Percentiles rank a stretch among this genome's conserved stretches.
phyloP scores from a whole-genome alignment of 495 filamentous ascomycete genomes.

The Lasiosphaeria ovina region DNA sequence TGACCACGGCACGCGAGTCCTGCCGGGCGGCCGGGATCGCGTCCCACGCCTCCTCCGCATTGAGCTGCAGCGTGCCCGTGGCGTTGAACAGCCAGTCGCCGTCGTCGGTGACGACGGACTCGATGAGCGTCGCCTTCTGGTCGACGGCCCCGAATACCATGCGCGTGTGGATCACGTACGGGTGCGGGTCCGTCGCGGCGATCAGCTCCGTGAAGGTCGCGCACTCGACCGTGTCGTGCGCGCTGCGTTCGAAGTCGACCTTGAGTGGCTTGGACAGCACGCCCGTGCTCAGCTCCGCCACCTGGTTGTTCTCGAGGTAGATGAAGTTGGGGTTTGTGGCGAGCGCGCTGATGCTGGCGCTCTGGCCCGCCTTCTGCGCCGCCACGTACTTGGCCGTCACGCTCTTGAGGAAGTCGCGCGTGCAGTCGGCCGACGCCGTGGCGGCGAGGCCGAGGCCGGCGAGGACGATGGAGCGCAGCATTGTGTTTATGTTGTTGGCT shows the following conservation, averaged over 20 bases:
- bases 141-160: conserved; percentile 25
- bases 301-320: conserved; percentile 22
- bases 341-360: conserved; percentile 1
- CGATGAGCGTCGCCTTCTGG: conserved; percentile 32
- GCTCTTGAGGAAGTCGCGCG: conserved; percentile 18
- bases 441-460: not conserved
- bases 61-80: conserved; percentile 32
- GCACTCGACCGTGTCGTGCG: conserved; percentile 38
- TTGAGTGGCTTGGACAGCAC: conserved; percentile 17
- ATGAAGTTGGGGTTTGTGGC: conserved; percentile 6
- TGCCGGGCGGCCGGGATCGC: conserved; percentile 30
- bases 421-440: conserved; percentile 11
- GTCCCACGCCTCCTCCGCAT: conserved; percentile 36
- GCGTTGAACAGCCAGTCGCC: conserved; percentile 46
- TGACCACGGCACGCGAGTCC: conserved; percentile 30
- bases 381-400: conserved; percentile 17
- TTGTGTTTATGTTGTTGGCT: not conserved
- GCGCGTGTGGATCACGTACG: conserved; percentile 41
- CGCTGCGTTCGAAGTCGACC: conserved; percentile 23
- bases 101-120: conserved; percentile 35
- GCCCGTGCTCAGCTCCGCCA: conserved; percentile 4
- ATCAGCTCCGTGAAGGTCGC: conserved; percentile 50
- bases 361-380: conserved; percentile 16
- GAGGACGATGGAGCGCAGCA: not conserved
- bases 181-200: conserved; percentile 33